Evolutionary conservation across 257 asterid species (phyloP), one percentile per base, ranked within the genome.

Genomic region (Salvia hispanica): DNA sequence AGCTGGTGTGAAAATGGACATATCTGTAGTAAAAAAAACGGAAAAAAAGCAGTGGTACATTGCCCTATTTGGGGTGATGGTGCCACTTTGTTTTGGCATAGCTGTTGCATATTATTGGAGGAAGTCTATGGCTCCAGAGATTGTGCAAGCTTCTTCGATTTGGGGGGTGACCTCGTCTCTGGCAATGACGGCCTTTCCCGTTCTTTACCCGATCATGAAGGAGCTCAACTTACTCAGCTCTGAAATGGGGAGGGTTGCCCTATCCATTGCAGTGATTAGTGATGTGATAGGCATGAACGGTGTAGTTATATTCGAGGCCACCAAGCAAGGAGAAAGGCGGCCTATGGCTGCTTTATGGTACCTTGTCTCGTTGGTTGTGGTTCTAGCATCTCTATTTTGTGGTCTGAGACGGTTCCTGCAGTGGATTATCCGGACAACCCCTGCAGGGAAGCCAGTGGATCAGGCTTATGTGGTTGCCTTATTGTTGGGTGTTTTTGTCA

Each of bases 161-260:
- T 67, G 82, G 76, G 99, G 95, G 9, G 28, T 86, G 16, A 56
- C 92, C 0, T 33, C 91, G 0, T 67, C 81, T 16, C 64, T 88
- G 16, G 72, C 95, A 3, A 77, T 84, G 16, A 74, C 96, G 4
- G 56, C 92, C 1, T 93, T 90, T 53, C 97, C 97, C 4, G 95
- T 84, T 58, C 74, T 90, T 4, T 84, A 88, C 74, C 92, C 84
- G 0, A 84, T 93, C 0, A 72, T 93, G 50, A 79, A 70, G 57
- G 99, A 93, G 76, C 83, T 93, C 47, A 90, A 93, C 66, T 80
- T 93, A 33, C 77, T 90, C 6, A 88, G 96, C 85, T 90, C 97
- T 0, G 96, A 87, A 48, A 83, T 93, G 2, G 99, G 97, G 21
- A 70, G 87, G 13, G 78, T 86, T 80, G 87, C 95, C 5, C 58